These are phyloP conservation scores for Crucihimalaya himalaica DNA, from an alignment of 345 rosid genomes.

Conservation along the genomic window DNA sequence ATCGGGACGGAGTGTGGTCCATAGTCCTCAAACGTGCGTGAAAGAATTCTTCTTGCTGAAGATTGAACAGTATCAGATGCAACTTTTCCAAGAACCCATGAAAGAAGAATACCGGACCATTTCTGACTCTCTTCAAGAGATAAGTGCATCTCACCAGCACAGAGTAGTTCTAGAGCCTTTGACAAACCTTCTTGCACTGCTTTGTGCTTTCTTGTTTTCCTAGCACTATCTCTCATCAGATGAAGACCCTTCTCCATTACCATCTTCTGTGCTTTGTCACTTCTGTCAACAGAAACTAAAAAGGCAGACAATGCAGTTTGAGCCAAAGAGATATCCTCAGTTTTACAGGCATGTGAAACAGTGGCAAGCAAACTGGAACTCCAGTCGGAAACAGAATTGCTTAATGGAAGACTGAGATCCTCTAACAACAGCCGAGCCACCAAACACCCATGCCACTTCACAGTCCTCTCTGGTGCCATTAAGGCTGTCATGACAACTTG, in stretches of 20 bases:
- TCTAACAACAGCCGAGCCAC: slow-evolving; percentile 84
- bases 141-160: slow-evolving; percentile 59
- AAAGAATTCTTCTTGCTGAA: slow-evolving; percentile 78
- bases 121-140: slow-evolving; percentile 90
- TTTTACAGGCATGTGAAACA: slow-evolving; percentile 71
- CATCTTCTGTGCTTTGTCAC: slow-evolving; percentile 59
- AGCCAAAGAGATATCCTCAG: slow-evolving; percentile 82
- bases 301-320: slow-evolving; percentile 84
- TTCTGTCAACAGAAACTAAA: slow-evolving; percentile 83
- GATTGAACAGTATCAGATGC: slow-evolving; percentile 61
- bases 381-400: slow-evolving; percentile 90
- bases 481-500: slow-evolving; percentile 86
- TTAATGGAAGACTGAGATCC: slow-evolving; percentile 78
- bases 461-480: slow-evolving; percentile 97
- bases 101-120: slow-evolving; percentile 84
- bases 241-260: slow-evolving; percentile 86
- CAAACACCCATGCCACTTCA: slow-evolving; percentile 98
- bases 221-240: slow-evolving; percentile 77
- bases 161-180: slow-evolving; percentile 79
- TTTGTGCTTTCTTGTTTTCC: slow-evolving; percentile 64
- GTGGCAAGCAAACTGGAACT: slow-evolving; percentile 87
- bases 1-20: slow-evolving; percentile 75
- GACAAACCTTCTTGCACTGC: slow-evolving; percentile 85
- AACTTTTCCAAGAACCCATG: slow-evolving; percentile 72
- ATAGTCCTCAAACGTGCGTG: slow-evolving; percentile 75